Percentiles rank a stretch among this genome's conserved stretches.
These are phyloP conservation scores for Lentinula aciculospora DNA, from an alignment of 768 basidiomycete genomes.

Conservation along the genomic window DNA sequence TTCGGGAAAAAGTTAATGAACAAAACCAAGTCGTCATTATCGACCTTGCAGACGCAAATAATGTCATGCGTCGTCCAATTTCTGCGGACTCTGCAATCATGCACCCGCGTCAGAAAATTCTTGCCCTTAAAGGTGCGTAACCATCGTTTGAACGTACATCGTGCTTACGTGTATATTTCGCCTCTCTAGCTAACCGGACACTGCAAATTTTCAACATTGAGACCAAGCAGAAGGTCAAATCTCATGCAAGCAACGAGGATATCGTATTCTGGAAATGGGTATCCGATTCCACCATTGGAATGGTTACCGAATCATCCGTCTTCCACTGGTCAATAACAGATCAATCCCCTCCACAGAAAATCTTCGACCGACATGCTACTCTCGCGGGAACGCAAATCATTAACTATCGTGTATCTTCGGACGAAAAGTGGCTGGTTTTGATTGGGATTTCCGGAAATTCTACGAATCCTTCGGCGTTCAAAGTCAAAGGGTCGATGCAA, in stretches of 20 bases:
- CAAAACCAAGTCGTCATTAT: slow-evolving; percentile 99
- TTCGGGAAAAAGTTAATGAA: slow-evolving; percentile 92
- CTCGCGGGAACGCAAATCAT: slow-evolving; percentile 95
- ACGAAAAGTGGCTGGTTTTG: slow-evolving; percentile 97
- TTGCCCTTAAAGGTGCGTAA: slow-evolving; percentile 84
- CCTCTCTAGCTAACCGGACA: slow-evolving; percentile 75
- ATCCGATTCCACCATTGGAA: slow-evolving; percentile 82
- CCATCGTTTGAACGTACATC: too few species aligned
- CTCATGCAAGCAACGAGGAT: slow-evolving; percentile 90
- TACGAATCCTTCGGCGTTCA: slow-evolving; percentile 93
- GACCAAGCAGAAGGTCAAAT: slow-evolving; percentile 95
- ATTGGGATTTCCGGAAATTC: slow-evolving; percentile 92
- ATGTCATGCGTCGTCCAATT: slow-evolving; percentile 93
- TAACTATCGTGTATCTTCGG: slow-evolving; percentile 89
- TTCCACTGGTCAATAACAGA: slow-evolving; percentile 86
- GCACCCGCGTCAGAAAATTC: slow-evolving; percentile 95
- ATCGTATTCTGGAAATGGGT: slow-evolving; percentile 99
- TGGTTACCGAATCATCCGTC: slow-evolving; percentile 92
- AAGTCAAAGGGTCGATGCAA: slow-evolving; percentile 98
- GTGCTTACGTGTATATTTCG: background rate
- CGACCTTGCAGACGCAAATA: slow-evolving; percentile 95
- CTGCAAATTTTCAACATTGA: slow-evolving; percentile 98
- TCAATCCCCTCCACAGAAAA: slow-evolving; percentile 77
- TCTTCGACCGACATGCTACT: slow-evolving; percentile 96
- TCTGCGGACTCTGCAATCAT: slow-evolving; percentile 99